Evolutionary conservation across 805 yeast species (phyloP).

Genomic region (Ogataea pilisensis): DNA sequence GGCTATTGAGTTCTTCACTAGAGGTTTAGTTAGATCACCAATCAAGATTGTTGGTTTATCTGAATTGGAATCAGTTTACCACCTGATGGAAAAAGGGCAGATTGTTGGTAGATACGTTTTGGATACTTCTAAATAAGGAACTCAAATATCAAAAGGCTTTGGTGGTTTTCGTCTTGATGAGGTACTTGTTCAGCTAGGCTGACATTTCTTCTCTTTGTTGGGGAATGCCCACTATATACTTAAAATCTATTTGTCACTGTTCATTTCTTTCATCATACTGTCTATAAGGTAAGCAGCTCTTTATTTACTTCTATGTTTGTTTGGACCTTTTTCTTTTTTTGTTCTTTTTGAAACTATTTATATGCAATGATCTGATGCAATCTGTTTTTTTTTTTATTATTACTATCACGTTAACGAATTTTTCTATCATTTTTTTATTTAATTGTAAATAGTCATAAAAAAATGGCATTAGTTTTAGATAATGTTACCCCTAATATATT

Average conservation of each 20-base stretch:
- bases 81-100: constrained; percentile 81
- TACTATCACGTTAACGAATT: no score
- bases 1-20: constrained; percentile 65
- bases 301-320: no score
- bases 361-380: no score
- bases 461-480: no score
- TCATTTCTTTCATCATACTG: not conserved
- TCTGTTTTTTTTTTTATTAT: no score
- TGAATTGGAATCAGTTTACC: constrained; percentile 63
- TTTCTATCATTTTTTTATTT: no score
- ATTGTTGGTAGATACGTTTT: constrained; percentile 88
- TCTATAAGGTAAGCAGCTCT: not conserved
- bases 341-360: not conserved
- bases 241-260: not conserved
- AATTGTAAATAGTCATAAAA: no score
- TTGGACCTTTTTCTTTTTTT: not conserved
- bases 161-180: not conserved
- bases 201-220: no score
- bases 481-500: no score
- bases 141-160: not conserved
- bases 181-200: not conserved
- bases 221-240: no score
- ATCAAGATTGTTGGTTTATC: constrained; percentile 76
- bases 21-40: constrained; percentile 63
- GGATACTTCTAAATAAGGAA: constrained; percentile 69